Evolutionary conservation across 2,329 filamentous ascomycete species (phyloP).

Genomic region (Scedosporium dehoogii): DNA sequence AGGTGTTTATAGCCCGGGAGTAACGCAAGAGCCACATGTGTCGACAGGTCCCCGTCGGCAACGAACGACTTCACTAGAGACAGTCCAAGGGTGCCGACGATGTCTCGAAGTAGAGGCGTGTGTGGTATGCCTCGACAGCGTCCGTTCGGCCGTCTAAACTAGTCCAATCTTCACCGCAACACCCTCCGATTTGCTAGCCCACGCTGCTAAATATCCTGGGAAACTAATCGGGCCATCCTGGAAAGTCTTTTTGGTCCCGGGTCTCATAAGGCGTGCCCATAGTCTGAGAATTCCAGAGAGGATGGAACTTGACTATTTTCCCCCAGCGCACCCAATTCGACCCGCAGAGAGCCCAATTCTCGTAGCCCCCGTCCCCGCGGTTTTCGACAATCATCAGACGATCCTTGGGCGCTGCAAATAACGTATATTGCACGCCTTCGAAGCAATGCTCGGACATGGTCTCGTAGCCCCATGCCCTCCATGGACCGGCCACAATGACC

Average conservation of each 20-base stretch:
- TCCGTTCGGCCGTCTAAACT: too few relatives aligned
- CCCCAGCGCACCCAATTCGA: conserved; percentile 1
- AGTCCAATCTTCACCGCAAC: too few relatives aligned
- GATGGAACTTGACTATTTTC: neutral
- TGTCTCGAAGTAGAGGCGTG: too few relatives aligned
- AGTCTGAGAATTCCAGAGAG: neutral
- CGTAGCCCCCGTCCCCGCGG: neutral
- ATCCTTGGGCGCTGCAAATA: neutral
- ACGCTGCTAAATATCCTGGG: too few relatives aligned
- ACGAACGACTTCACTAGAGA: too few relatives aligned
- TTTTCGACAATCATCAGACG: neutral
- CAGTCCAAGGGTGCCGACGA: too few relatives aligned
- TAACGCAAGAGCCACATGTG: too few relatives aligned
- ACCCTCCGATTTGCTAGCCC: too few relatives aligned
- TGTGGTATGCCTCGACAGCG: too few relatives aligned
- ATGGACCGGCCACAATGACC: neutral
- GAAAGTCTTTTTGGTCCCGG: neutral
- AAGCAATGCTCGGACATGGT: neutral
- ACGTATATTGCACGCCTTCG: neutral
- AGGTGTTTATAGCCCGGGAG: too few relatives aligned
- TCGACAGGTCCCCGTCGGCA: too few relatives aligned
- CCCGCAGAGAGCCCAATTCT: neutral
- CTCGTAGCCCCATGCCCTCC: neutral
- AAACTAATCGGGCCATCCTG: neutral
- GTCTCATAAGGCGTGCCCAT: neutral